Conservation (phyloP, 2,329 filamentous ascomycete species). For the Beauveria asiatica region DNA sequence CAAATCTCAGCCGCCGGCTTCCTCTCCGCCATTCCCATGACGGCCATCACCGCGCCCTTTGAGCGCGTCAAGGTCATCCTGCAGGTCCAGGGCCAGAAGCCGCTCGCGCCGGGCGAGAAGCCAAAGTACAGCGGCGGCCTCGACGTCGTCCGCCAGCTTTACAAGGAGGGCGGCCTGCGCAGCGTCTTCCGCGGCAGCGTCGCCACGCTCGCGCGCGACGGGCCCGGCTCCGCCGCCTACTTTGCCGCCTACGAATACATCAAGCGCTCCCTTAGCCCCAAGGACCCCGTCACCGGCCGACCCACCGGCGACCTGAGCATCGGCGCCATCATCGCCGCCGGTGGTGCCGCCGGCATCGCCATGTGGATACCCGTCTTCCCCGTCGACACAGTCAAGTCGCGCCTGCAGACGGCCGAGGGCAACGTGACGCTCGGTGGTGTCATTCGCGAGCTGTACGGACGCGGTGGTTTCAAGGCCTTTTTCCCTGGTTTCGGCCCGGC, state of each 20-base stretch:
- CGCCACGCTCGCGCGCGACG: conserved; percentile 89
- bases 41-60: conserved; percentile 94
- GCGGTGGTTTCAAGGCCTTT: conserved; percentile 81
- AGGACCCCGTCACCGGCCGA: conserved; percentile 64
- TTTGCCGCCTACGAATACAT: conserved; percentile 96
- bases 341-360: conserved; percentile 83
- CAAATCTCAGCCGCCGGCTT: conserved; percentile 91
- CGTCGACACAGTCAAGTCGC: conserved; percentile 90
- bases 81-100: conserved; percentile 91
- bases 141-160: conserved; percentile 89
- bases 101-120: conserved; percentile 81
- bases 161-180: conserved; percentile 79
- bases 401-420: conserved; percentile 84
- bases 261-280: conserved; percentile 78
- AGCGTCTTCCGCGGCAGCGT: conserved; percentile 86
- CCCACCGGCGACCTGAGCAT: conserved; percentile 71
- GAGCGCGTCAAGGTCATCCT: conserved; percentile 98
- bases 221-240: conserved; percentile 87
- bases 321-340: conserved; percentile 73
- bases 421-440: conserved; percentile 73
- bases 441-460: conserved; percentile 71
- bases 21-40: conserved; percentile 97
- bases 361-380: conserved; percentile 99
- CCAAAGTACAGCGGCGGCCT: conserved; percentile 80
- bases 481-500: conserved; percentile 96